Evolutionary conservation across 192 early-diverging fungal genomes (phyloP), one percentile per base, ranked within the genome.

Genomic region (Entomortierella lignicola): DNA sequence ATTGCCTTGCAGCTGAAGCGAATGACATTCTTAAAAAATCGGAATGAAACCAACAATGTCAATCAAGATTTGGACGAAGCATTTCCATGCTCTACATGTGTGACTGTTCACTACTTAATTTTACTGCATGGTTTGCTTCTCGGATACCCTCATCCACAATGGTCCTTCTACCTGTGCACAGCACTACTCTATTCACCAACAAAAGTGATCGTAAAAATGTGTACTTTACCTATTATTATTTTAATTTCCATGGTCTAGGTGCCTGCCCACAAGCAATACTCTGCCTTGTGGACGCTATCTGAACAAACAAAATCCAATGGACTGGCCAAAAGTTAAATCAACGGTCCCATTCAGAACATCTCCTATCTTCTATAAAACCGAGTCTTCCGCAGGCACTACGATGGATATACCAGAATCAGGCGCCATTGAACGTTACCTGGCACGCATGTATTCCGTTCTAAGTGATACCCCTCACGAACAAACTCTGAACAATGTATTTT

Each of bases 341-440:
- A 13, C 34, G 20, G 23, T 44, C 8, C 61, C 60, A 3, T 55
- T 64, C 18, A 55, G 62, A 0, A 43, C 62, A 18, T 54, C 64
- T 27, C 70, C 71, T 3, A 48, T 72, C 34, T 61, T 57, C 11
- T 63, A 57, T 25, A 61, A 72, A 26, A 56, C n/a, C 31, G 34
- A 47, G 6, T 27, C 8, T 5, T 23, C 64, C 37, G n/a, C 64
- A 12, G 12, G 48, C 2, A 10, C 0, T 4, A 55, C 41, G 21
- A 81, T 84, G 55, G 60, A 72, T 10, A 77, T 89, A 0, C 62
- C 77, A 52, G 82, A 89, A 23, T 80, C 84, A 1, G 41, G 43
- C 1, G 84, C 80, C 15, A 86, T 88, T 32, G 84, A 84, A 48
- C 74, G 85, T 4, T 85, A 84, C 34, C 77, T 88, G 1, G 84